These are phyloP conservation scores for Elsinoe necatrix DNA, from an alignment of 2,329 filamentous ascomycete species.

Conservation along the genomic window DNA sequence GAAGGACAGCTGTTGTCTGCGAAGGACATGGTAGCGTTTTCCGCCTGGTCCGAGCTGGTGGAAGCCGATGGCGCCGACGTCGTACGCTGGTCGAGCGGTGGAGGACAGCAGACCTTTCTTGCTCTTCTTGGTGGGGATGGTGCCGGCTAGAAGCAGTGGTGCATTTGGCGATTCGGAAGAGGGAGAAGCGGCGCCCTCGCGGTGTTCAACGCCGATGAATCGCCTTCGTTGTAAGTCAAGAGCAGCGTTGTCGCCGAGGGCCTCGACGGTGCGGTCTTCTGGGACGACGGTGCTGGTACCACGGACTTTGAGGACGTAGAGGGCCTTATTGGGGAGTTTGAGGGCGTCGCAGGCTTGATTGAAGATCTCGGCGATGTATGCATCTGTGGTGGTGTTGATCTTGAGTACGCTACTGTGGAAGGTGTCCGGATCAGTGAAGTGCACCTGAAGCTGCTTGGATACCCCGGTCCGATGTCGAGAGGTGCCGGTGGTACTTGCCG, in stretches of 20 bases:
- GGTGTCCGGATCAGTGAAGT: slow-evolving; percentile 58
- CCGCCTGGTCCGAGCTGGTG: slow-evolving; percentile 20
- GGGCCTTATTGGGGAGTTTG: slow-evolving; percentile 62
- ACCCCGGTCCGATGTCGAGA: slow-evolving; percentile 53
- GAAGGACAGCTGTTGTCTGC: slow-evolving; percentile 75
- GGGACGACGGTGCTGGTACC: slow-evolving; percentile 67
- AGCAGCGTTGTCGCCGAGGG: slow-evolving; percentile 65
- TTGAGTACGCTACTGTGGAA: slow-evolving; percentile 63
- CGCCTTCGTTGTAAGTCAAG: slow-evolving; percentile 67
- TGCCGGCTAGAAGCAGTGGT: slow-evolving; percentile 48
- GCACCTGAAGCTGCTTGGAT: slow-evolving; percentile 62
- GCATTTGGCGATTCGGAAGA: slow-evolving; percentile 62
- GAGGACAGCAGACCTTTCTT: slow-evolving; percentile 32
- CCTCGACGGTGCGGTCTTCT: slow-evolving; percentile 68
- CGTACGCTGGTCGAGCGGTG: slow-evolving; percentile 28
- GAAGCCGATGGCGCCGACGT: slow-evolving; percentile 31
- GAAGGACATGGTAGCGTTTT: slow-evolving; percentile 70
- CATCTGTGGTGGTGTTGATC: slow-evolving; percentile 70
- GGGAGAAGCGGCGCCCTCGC: slow-evolving; percentile 60
- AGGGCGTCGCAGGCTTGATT: slow-evolving; percentile 70
- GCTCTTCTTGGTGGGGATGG: slow-evolving; percentile 36
- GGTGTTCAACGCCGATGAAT: slow-evolving; percentile 50
- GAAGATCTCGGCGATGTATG: slow-evolving; percentile 73
- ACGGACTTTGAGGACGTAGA: slow-evolving; percentile 69
- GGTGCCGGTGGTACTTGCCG: slow-evolving; percentile 35